Base-by-base conservation (phyloP, 192 early-diverging fungal genomes). In the Coemansia erecta region DNA sequence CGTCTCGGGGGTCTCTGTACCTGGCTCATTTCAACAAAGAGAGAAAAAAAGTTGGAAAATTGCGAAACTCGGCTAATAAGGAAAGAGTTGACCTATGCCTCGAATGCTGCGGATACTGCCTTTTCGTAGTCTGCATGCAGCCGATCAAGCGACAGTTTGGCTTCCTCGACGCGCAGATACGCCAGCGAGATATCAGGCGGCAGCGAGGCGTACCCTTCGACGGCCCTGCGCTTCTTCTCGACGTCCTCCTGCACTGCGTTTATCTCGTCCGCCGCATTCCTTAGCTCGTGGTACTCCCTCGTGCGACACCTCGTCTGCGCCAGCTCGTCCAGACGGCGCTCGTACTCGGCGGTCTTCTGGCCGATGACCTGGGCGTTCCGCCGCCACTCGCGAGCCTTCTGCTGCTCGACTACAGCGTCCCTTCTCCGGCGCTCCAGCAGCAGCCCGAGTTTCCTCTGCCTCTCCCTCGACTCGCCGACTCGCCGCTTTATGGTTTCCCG, bases 331-430 rank as follows among this genome's bases (percentile, higher is more conserved):
- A 77, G 42, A 1, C 80, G 54, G 21, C 28, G 51, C 17, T 51
- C 21, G 26, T 81, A 81, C 60, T 81, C 80, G 14, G 28, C 19
- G 7, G 52, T 46, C 50, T 81, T 81, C 39, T 64, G 65, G 12
- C 28, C 44, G 2, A 81, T 56, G 5, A 81, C 58, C 15, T 59
- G 48, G 0, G 74, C 58, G 39, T 81, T 81, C 15, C 73, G 60
- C 55, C 49, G 33, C 80, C 80, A 81, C 41, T 81, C 80, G 3
- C 70, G 52, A 1, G 69, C 61, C 61, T 81, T 81, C 39, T 76
- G 73, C 48, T 73, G 63, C 45, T 81, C 80, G 11, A 71, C 46
- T 8, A 63, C 55, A 1, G 61, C 61, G 5, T 48, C 60, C 13
- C 9, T n/a, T 10, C 11, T 15, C 4, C 69, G 58, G 10, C 57